Evolutionary conservation across 2,329 filamentous ascomycete species (phyloP), one percentile per base, ranked within the genome.

Genomic region (Calonectria pseudoturangicola): DNA sequence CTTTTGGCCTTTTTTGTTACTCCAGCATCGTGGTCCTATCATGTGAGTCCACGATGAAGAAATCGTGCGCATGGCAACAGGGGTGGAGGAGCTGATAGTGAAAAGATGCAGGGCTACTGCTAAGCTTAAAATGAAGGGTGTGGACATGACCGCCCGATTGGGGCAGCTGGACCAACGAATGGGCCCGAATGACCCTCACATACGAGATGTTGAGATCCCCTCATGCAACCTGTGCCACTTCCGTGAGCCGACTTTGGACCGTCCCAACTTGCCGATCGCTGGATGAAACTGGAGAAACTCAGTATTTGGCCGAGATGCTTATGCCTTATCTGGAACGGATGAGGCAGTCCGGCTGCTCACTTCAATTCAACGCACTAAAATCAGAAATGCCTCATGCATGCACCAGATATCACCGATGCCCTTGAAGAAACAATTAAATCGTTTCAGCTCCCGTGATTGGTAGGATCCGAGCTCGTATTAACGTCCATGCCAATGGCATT

Each of bases 51-150:
- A 39, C 51, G 51, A 58, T 21, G 51, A 48, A 56, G 51, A 30
- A 30, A 58, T 15, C 16, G 21, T 30, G 47, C 47, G 47, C 48
- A 51, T 51, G 51, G 51, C 51, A 25, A 58, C 51, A 39, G 18
- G 51, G 33, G 33, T 58, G 51, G 15, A 13, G 18, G 8, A 12
- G 18, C 1, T 36, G 28, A n/a, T 30, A 21, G n/a, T 15, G 51
- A 25, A 21, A 58, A 39, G 13, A 39, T 58, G 18, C 51, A 58
- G 21, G 51, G 51, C 18, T 39, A 18, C 8, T 36, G 33, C 54
- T 60, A 60, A 60, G 54, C 51, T 58, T 33, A 58, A 39, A 58
- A 58, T 58, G 33, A 21, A 51, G 16, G 48, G 13, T 30, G 13
- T 30, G 12, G 5, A 9, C 27, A 51, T 27, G 48, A 30, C 7